These are phyloP conservation scores for Simplicillium sp. DNA, from an alignment of 2,329 filamentous ascomycete species.

Conservation along the genomic window DNA sequence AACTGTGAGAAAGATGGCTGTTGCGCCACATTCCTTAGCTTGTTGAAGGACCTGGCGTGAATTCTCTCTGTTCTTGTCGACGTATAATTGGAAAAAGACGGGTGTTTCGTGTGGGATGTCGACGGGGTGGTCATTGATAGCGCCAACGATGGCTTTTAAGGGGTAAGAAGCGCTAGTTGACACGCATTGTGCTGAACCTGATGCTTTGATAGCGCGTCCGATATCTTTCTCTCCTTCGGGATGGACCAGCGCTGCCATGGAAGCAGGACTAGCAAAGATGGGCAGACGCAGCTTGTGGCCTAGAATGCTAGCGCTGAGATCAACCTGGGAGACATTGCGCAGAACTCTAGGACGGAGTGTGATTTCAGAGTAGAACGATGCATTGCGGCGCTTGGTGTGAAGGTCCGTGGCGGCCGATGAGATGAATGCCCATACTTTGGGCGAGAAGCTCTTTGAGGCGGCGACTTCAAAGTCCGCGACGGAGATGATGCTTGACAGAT, in stretches of 20 bases:
- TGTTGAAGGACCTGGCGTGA: constrained; percentile 38
- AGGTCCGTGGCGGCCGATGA: constrained; percentile 55
- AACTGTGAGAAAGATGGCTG: constrained; percentile 48
- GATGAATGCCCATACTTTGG: constrained; percentile 63
- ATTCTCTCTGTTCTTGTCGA: constrained; percentile 44
- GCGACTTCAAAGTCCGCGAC: constrained; percentile 50
- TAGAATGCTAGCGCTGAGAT: constrained; percentile 43
- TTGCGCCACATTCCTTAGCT: constrained; percentile 35
- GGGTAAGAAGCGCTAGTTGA: constrained; percentile 53
- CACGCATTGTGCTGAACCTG: constrained; percentile 49
- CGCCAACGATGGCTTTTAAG: constrained; percentile 38
- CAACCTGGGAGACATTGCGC: constrained; percentile 41
- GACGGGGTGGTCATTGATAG: constrained; percentile 2
- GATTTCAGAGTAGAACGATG: constrained; percentile 42
- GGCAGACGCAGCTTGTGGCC: constrained; percentile 43
- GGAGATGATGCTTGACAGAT: too few relatives aligned
- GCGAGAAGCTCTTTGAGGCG: constrained; percentile 42
- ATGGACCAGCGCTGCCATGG: constrained; percentile 55
- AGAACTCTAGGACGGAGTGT: constrained; percentile 50
- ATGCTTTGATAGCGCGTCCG: constrained; percentile 37
- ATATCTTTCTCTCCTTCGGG: constrained; percentile 53
- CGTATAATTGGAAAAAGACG: constrained; percentile 53
- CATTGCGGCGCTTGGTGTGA: constrained; percentile 48
- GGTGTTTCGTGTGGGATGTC: constrained; percentile 11
- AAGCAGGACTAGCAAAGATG: constrained; percentile 55